Percentiles rank a stretch among this genome's conserved stretches.
Evolutionary conservation across 495 filamentous ascomycete species (phyloP).

Genomic region (Penicillium roqueforti): DNA sequence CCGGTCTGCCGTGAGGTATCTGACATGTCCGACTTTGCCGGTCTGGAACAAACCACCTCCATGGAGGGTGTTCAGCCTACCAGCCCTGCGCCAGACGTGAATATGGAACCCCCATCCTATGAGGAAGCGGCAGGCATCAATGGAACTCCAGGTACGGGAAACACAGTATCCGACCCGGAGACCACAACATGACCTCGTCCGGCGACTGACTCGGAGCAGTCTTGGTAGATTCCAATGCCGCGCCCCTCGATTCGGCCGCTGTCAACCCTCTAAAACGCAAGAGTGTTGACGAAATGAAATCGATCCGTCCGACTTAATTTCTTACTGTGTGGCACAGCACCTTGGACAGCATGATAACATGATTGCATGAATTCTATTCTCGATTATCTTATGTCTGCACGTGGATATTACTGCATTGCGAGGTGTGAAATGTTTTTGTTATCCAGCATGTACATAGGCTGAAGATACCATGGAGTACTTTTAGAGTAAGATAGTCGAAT

Average conservation of each 20-base stretch:
- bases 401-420: conserved; percentile 19
- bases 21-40: conserved; percentile 20
- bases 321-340: not conserved
- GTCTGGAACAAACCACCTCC: conserved; percentile 1
- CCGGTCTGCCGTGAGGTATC: conserved; percentile 50
- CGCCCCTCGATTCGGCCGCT: conserved; percentile 4
- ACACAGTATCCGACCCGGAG: conserved; percentile 7
- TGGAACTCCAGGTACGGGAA: conserved; percentile 30
- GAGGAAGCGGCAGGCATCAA: conserved; percentile 20
- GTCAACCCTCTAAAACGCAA: conserved; percentile 36
- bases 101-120: conserved; percentile 33
- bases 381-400: conserved; percentile 1
- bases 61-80: conserved; percentile 24
- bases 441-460: conserved; percentile 18
- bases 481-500: not conserved
- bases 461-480: conserved; percentile 22
- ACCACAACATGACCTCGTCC: not conserved
- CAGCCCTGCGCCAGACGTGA: conserved; percentile 19
- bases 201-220: not conserved
- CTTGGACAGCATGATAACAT: conserved; percentile 9
- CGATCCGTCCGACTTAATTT: not conserved
- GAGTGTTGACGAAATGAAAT: conserved; percentile 17
- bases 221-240: conserved; percentile 26
- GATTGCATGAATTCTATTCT: conserved; percentile 5
- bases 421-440: conserved; percentile 8